These are phyloP conservation scores for Aureobasidium pullulans DNA, from an alignment of 2,329 filamentous ascomycete species.

Conservation along the genomic window DNA sequence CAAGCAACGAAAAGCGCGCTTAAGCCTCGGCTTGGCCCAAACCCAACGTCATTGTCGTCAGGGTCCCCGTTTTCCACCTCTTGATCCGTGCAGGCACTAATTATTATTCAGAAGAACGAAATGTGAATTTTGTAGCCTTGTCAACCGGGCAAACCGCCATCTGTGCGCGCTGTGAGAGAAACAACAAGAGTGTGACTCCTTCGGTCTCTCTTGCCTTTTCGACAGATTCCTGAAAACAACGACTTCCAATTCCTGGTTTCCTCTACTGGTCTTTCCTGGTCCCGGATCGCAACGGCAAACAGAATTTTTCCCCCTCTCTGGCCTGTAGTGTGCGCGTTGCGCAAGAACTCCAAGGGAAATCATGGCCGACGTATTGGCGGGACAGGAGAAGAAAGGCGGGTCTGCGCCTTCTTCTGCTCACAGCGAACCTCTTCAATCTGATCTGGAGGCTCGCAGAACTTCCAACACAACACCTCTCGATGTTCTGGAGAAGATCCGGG, in stretches of 20 bases:
- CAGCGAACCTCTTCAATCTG: constrained; percentile 1
- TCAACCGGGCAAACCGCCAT: constrained; percentile 5
- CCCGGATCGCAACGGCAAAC: constrained; percentile 2
- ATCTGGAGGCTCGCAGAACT: background rate
- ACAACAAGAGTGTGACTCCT: background rate
- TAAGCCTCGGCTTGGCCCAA: constrained; percentile 1
- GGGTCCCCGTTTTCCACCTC: background rate
- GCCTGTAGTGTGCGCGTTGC: background rate
- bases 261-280: background rate
- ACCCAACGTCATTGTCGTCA: constrained; percentile 5
- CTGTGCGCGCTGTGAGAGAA: background rate
- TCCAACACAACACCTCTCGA: background rate
- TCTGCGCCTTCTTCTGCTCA: constrained; percentile 6
- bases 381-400: background rate
- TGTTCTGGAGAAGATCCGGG: constrained; percentile 5
- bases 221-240: background rate
- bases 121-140: constrained; percentile 8
- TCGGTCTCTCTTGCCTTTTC: background rate
- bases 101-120: background rate
- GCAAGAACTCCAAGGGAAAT: background rate
- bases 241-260: background rate
- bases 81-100: constrained; percentile 10
- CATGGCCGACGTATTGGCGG: background rate
- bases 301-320: background rate
- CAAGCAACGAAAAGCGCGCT: background rate